These are phyloP conservation scores for Flaveria ramosissima DNA, from an alignment of 129 eudicot species.

Conservation along the genomic window DNA sequence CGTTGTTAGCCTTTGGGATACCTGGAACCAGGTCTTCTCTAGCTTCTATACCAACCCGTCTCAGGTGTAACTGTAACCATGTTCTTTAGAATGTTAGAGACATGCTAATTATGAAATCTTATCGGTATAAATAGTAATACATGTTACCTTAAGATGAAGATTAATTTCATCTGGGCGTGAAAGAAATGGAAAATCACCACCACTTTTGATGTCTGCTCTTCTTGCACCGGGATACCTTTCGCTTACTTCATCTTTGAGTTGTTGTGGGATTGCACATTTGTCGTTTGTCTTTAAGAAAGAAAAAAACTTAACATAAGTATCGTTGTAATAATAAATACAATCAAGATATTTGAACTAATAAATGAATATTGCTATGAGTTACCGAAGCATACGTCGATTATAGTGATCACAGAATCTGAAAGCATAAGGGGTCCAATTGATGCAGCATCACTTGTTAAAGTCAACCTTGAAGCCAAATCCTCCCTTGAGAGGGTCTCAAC, in stretches of 20 bases:
- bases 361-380: constrained; percentile 28
- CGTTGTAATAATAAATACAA: neutral
- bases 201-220: constrained; percentile 78
- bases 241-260: constrained; percentile 83
- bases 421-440: constrained; percentile 79
- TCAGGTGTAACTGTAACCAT: constrained; percentile 71
- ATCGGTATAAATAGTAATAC: neutral
- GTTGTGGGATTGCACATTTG: constrained; percentile 77
- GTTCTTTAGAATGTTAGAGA: constrained; percentile 8
- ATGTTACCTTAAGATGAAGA: constrained; percentile 90
- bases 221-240: constrained; percentile 94
- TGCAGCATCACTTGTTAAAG: constrained; percentile 80
- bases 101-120: neutral
- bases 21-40: constrained; percentile 71
- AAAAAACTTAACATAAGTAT: constrained; percentile 10
- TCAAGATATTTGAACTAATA: neutral
- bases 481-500: constrained; percentile 86
- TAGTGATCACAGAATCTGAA: constrained; percentile 76
- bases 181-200: constrained; percentile 96
- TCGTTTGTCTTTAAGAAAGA: constrained; percentile 73
- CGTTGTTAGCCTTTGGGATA: constrained; percentile 41
- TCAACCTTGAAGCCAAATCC: constrained; percentile 94
- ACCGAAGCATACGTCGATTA: constrained; percentile 75
- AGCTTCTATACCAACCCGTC: constrained; percentile 93
- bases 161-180: constrained; percentile 97